phyloP scores from a whole-genome alignment of 495 filamentous ascomycete species.

The Lepraria neglecta region DNA sequence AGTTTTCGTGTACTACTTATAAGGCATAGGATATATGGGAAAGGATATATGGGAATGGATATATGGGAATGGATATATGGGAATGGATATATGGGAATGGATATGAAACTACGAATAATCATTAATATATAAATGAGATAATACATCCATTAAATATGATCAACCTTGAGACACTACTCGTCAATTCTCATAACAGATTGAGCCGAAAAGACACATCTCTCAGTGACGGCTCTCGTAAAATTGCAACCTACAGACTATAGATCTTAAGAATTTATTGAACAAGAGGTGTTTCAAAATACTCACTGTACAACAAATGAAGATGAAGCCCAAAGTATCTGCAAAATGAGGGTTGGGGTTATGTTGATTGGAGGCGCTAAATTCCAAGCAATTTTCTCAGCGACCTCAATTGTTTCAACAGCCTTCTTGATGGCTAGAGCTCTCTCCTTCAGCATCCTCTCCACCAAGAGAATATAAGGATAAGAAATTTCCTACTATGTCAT shows the following conservation, averaged over 20 bases:
- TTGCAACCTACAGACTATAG: neutral
- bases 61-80: too few species aligned
- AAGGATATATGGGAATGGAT: too few species aligned
- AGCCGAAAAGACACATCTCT: neutral
- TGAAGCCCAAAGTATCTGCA: neutral
- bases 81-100: neutral
- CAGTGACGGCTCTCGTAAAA: neutral
- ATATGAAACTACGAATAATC: neutral
- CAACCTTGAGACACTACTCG: neutral
- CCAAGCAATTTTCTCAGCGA: neutral
- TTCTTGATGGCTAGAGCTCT: too few species aligned
- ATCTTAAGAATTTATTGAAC: neutral
- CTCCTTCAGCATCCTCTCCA: neutral
- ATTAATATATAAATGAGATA: neutral
- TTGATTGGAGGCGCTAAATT: neutral
- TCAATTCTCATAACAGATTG: neutral
- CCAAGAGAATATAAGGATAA: neutral
- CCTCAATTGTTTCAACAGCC: neutral
- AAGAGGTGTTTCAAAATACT: neutral
- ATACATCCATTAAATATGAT: neutral
- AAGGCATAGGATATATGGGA: constrained; percentile 3
- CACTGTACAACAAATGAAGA: neutral
- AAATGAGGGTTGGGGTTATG: constrained; percentile 1
- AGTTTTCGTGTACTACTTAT: constrained; percentile 21
- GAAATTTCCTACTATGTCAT: neutral